phyloP scores from a whole-genome alignment of 768 basidiomycete species.

The Suillus variegatus region DNA sequence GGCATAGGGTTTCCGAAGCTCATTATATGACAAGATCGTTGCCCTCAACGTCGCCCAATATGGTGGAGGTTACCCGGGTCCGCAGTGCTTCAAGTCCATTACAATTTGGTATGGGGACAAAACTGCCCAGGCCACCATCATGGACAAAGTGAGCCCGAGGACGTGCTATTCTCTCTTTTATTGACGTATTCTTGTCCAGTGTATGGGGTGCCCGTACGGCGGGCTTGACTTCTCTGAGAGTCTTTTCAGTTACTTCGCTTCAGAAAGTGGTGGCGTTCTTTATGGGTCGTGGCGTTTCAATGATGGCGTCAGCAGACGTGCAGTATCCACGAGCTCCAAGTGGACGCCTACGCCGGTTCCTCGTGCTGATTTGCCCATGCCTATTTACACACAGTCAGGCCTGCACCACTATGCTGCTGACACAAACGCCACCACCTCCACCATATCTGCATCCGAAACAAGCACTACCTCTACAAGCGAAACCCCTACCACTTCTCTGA shows the following conservation, averaged over 20 bases:
- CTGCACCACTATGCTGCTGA: background rate
- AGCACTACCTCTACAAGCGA: background rate
- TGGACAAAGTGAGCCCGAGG: slow-evolving; percentile 52
- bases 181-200: slow-evolving; percentile 38
- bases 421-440: background rate
- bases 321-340: background rate
- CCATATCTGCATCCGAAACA: background rate
- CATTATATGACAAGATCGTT: slow-evolving; percentile 32
- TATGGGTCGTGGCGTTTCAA: slow-evolving; percentile 59
- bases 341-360: background rate
- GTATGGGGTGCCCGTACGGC: slow-evolving; percentile 62
- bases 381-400: background rate
- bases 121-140: slow-evolving; percentile 51
- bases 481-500: too few species aligned
- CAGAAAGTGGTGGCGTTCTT: slow-evolving; percentile 50
- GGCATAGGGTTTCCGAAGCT: slow-evolving; percentile 41
- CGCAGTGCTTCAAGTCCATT: slow-evolving; percentile 62
- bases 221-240: slow-evolving; percentile 72
- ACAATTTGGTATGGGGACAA: slow-evolving; percentile 59
- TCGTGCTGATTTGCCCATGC: background rate
- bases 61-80: slow-evolving; percentile 59
- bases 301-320: slow-evolving; percentile 32
- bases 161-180: background rate
- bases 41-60: slow-evolving; percentile 43
- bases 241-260: slow-evolving; percentile 61